Evolutionary conservation across 2,329 filamentous ascomycete species (phyloP), one percentile per base, ranked within the genome.

Genomic region (Hymenoscyphus fraxineus): DNA sequence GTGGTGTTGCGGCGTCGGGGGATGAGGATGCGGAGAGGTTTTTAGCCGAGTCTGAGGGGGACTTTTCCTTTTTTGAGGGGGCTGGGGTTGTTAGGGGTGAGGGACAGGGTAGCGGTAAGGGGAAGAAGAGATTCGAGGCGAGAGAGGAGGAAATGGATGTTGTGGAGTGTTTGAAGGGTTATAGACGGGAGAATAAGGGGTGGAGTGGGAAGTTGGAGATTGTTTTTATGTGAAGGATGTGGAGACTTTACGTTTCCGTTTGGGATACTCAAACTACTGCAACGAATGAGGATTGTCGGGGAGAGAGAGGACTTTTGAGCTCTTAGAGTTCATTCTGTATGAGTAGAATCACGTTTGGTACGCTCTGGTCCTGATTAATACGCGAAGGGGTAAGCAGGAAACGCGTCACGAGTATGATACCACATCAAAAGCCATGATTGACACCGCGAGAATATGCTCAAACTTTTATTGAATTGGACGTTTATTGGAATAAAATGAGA

Each of bases 31-130:
- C 69, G 3, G 73, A 73, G 58, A 62, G 13, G 1, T 74, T 73
- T 41, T 41, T 66, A 1, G 41, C 47, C 4, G 60, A 66, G 13
- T 60, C 62, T 7, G 40, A 57, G 47, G 63, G 63, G 0, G 72
- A 74, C 58, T 75, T 74, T 60, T 73, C 71, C 0, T 75, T 75
- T 64, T 70, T 75, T 61, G 62, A 60, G 10, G 54, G 64, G 47
- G 44, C 41, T 31, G 27, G 51, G 58, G 6, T 15, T 16, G 35
- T 15, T 27, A n/a, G 3, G 19, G 31, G 19, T 27, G 10, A 27
- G 6, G 13, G 59, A 7, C 7, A 47, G 39, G 60, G 44, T n/a
- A 40, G 27, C 38, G 10, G 16, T 27, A 58, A 41, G 35, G 60
- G 35, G n/a, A 32, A 38, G 60, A 38, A 19, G 41, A 32, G 35